A percentile compares a stretch with the other conserved stretches of the same genome.
These are phyloP conservation scores for Boletus reticulatus DNA, from an alignment of 768 basidiomycete species.

Conservation along the genomic window DNA sequence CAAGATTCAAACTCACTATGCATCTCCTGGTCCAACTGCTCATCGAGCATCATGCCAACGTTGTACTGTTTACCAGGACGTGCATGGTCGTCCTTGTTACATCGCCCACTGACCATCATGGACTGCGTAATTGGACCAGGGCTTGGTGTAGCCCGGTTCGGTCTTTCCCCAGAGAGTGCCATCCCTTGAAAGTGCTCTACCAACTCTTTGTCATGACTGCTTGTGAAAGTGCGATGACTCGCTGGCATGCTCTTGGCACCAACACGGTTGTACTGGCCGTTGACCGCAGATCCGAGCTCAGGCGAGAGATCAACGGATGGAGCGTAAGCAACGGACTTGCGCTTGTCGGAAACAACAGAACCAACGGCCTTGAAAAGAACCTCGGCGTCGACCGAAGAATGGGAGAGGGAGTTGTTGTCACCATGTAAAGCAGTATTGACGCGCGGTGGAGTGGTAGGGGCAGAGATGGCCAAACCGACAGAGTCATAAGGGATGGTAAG, in stretches of 20 bases:
- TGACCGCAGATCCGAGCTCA: slow-evolving; percentile 49
- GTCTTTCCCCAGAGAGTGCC: slow-evolving; percentile 62
- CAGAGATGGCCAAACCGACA: slow-evolving; percentile 74
- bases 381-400: slow-evolving; percentile 58
- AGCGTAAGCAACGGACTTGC: slow-evolving; percentile 85
- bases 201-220: slow-evolving; percentile 81
- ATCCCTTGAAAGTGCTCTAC: slow-evolving; percentile 73
- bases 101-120: slow-evolving; percentile 51
- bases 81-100: slow-evolving; percentile 56
- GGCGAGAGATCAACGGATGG: slow-evolving; percentile 74
- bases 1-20: no score
- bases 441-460: slow-evolving; percentile 85
- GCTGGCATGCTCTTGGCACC: slow-evolving; percentile 94
- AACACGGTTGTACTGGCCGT: slow-evolving; percentile 62
- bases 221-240: slow-evolving; percentile 85
- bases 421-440: slow-evolving; percentile 69
- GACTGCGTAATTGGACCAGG: slow-evolving; percentile 49
- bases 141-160: slow-evolving; percentile 53
- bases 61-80: slow-evolving; percentile 67
- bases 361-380: slow-evolving; percentile 68
- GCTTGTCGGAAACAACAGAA: slow-evolving; percentile 66
- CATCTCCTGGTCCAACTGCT: slow-evolving; percentile 62
- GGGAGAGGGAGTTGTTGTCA: slow-evolving; percentile 44
- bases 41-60: slow-evolving; percentile 88
- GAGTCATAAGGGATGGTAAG: slow-evolving; percentile 74